phyloP scores from a whole-genome alignment of 371 early-diverging fungal genomes.

The Zychaea mexicana region DNA sequence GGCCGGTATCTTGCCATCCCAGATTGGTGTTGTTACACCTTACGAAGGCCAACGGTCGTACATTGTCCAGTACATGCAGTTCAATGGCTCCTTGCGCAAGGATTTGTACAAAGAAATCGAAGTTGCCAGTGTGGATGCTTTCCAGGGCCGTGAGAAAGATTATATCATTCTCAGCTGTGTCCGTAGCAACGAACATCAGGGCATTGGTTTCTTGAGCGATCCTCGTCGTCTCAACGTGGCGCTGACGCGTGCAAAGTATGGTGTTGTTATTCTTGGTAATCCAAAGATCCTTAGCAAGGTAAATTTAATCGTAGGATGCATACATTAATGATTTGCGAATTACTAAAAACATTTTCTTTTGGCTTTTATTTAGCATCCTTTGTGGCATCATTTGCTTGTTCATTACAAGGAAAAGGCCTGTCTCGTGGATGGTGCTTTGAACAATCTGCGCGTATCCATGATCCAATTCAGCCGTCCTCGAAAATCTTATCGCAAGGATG shows the following conservation, averaged over 20 bases:
- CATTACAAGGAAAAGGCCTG: slow-evolving; percentile 91
- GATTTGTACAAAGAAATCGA: slow-evolving; percentile 97
- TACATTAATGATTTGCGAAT: background rate
- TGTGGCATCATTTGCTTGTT: slow-evolving; percentile 96
- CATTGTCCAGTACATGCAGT: slow-evolving; percentile 93
- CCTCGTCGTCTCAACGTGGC: slow-evolving; percentile 98
- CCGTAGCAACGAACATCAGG: slow-evolving; percentile 96
- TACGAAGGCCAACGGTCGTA: slow-evolving; percentile 99
- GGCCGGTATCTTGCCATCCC: slow-evolving; percentile 83
- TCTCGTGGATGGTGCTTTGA: slow-evolving; percentile 94
- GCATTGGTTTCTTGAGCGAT: slow-evolving; percentile 98
- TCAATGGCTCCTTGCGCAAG: slow-evolving; percentile 84
- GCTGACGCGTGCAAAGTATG: slow-evolving; percentile 95
- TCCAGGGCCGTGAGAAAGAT: slow-evolving; percentile 99
- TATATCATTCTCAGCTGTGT: slow-evolving; percentile 98
- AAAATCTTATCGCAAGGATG: slow-evolving; percentile 61
- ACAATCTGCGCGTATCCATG: slow-evolving; percentile 83
- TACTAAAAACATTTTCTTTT: too few species aligned
- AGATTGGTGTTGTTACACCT: slow-evolving; percentile 99
- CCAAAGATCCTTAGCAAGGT: slow-evolving; percentile 91
- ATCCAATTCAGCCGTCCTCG: slow-evolving; percentile 86
- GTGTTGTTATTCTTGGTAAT: slow-evolving; percentile 95
- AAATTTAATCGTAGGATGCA: slow-evolving; percentile 9
- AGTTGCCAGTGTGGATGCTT: slow-evolving; percentile 99
- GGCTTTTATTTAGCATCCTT: slow-evolving; percentile 63